Percentiles rank a stretch among this genome's conserved stretches.
These are phyloP conservation scores for Suhomyces prunicola DNA, from an alignment of 805 yeast genomes.

Conservation along the genomic window DNA sequence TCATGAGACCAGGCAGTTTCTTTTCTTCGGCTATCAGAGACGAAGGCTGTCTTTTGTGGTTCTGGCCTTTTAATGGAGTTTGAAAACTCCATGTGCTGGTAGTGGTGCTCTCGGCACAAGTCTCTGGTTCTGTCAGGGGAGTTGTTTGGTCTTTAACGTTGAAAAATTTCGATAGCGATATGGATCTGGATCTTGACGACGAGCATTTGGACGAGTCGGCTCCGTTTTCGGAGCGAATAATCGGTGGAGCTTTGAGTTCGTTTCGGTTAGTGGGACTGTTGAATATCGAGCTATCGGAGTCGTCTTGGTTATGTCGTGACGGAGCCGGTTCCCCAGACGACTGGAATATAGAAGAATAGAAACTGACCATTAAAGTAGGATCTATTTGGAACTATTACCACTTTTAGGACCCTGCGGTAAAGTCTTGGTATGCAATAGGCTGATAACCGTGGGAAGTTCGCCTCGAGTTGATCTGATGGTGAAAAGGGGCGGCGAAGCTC, in stretches of 20 bases:
- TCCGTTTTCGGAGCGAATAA: slow-evolving; percentile 6
- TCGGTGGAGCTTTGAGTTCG: slow-evolving; percentile 10
- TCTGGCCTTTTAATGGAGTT: neutral
- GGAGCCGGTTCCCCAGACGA: neutral
- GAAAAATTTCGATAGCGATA: slow-evolving; percentile 25
- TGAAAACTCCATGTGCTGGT: neutral
- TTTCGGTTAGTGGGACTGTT: slow-evolving; percentile 1
- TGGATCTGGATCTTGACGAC: slow-evolving; percentile 18
- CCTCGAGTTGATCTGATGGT: neutral
- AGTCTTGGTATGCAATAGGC: neutral
- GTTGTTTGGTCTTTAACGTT: slow-evolving; percentile 19
- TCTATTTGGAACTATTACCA: neutral
- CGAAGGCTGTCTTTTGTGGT: neutral
- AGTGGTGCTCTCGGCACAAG: neutral
- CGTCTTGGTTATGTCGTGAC: neutral
- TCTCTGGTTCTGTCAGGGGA: neutral
- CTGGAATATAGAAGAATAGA: slow-evolving; percentile 16
- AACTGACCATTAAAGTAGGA: slow-evolving; percentile 18
- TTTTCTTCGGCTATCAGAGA: slow-evolving; percentile 7
- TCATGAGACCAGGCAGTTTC: slow-evolving; percentile 22
- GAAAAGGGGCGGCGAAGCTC: neutral
- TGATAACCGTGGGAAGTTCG: neutral
- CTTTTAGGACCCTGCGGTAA: too few relatives aligned
- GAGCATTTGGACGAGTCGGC: slow-evolving; percentile 6
- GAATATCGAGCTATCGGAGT: slow-evolving; percentile 1